Base-by-base conservation (phyloP, 2,329 filamentous ascomycete species). In the Stachybotrys elegans region DNA sequence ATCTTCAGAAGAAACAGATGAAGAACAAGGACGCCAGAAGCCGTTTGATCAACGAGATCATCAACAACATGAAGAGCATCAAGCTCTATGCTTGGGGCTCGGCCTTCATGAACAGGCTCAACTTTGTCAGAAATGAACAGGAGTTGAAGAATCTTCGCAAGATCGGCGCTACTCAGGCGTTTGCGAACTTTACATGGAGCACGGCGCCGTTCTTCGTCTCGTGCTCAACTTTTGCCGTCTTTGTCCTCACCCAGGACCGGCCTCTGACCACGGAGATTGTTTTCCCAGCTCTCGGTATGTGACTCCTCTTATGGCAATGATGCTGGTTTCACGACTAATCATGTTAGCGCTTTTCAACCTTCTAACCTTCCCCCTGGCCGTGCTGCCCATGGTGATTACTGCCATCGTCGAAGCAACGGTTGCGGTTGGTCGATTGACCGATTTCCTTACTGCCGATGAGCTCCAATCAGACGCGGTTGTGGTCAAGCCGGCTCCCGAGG, bases 41-140 rank as follows among this genome's bases (percentile, higher is more conserved):
- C 38, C 82, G 92, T 40, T 71, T 98, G 46, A 96, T 97, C 75
- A 94, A 92, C 6, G 93, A 98, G 66, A 98, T 98, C 53, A 75
- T 98, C 59, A 96, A 94, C 74, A 97, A 97, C 69, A 98, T 98
- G 88, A 98, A 98, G 73, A 95, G 90, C 61, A 93, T 98, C 72
- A 98, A 98, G 71, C 79, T 98, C 17, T 98, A 96, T 63, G 93
- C 93, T 22, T 98, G 93, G 93, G 92, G 91, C 23, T 86, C 84
- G 22, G 92, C 87, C 13, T 98, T 98, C 62, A 95, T 96, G 84
- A 93, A 90, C 67, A 95, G 95, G 68, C 81, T 98, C 47, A 97
- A 93, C 68, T 87, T 88, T 63, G 90, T 98, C 48, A 83, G 93
- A 66, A 98, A 98, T 67, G 93, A 98, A 58, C 81, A 89, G 56